Percentiles rank a stretch among this genome's conserved stretches.
phyloP scores from a whole-genome alignment of 2,329 filamentous ascomycete genomes.

The Dothideomycetidae sp. region DNA sequence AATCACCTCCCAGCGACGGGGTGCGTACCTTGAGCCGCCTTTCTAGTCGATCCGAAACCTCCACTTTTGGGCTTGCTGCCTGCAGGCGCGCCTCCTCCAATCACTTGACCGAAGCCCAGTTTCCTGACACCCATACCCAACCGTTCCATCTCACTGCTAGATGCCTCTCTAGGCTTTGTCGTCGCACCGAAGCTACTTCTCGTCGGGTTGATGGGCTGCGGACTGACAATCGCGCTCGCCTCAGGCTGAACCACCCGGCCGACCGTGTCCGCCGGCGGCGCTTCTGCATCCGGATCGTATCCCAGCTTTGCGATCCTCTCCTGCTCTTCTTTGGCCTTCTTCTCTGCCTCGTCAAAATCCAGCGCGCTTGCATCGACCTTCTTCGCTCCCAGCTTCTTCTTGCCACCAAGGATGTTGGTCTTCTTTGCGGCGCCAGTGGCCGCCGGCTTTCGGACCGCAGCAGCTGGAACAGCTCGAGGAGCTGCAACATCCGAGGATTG shows the following conservation, averaged over 20 bases:
- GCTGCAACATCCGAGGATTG: conserved; percentile 29
- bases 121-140: conserved; percentile 77
- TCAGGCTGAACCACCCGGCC: conserved; percentile 31
- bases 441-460: conserved; percentile 63
- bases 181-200: conserved; percentile 49
- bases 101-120: conserved; percentile 79
- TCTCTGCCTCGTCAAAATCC: conserved; percentile 95
- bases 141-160: conserved; percentile 67
- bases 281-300: conserved; percentile 76
- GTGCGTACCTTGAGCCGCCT: conserved; percentile 28
- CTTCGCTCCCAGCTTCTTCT: conserved; percentile 45
- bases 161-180: conserved; percentile 36
- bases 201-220: conserved; percentile 59
- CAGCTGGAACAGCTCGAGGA: conserved; percentile 55
- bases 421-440: conserved; percentile 52
- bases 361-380: conserved; percentile 63
- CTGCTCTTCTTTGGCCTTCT: conserved; percentile 92
- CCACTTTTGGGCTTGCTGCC: conserved; percentile 55
- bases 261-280: conserved; percentile 27
- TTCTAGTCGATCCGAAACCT: conserved; percentile 54
- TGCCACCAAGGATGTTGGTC: conserved; percentile 53
- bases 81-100: conserved; percentile 39
- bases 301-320: conserved; percentile 91
- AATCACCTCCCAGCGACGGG: background rate
- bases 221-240: conserved; percentile 52